Evolutionary conservation across 1,284 basidiomycete genomes (phyloP), one percentile per base, ranked within the genome.

Genomic region (Cryptococcus sp.): DNA sequence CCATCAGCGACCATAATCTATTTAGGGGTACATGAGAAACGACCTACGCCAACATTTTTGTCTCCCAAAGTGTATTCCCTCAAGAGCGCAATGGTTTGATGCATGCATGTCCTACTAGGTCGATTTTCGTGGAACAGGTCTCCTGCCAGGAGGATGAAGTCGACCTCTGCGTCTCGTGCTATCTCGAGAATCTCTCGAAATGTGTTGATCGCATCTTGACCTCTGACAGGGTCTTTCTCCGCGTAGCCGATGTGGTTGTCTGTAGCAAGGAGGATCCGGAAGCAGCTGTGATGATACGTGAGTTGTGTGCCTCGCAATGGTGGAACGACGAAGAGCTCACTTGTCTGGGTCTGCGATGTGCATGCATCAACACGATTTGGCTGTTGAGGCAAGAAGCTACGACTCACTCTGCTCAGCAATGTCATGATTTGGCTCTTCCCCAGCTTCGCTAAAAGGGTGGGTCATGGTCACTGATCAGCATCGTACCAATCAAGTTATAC

Each of bases 41-140:
- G 20, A 72, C 72, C 57, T 46, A 75, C 75, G 31, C 67, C 58
- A 19, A 99, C 83, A 0, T 95, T 91, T 69, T 87, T 88, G 73
- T 95, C 87, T 11, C 91, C 90, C 56, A 98, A 72, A 0, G 92
- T 93, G 75, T 90, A 93, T 79, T 99, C 91, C 53, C 96, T 86
- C 56, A 99, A 80, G 10, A 97, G 81, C 0, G 91, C 91, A 72
- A 93, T 91, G 1, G 88, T 88, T 74, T 91, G 87, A 77, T 91
- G 95, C 56, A 99, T 78, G 61, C 90, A 91, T 45, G 93, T 89
- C 67, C 94, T 81, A 31, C 91, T 92, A 0, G 96, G 96, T 62
- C 93, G 86, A 77, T 99, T 99, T 72, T 99, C 96, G 76, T 99
- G 96, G 73, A 99, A 99, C 7, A 99, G 82, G 77, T 99, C 96